Percentiles rank a stretch among this genome's conserved stretches.
Conservation (phyloP, 2,329 filamentous ascomycete genomes). For the Tolypocladium cylindrosporum region DNA sequence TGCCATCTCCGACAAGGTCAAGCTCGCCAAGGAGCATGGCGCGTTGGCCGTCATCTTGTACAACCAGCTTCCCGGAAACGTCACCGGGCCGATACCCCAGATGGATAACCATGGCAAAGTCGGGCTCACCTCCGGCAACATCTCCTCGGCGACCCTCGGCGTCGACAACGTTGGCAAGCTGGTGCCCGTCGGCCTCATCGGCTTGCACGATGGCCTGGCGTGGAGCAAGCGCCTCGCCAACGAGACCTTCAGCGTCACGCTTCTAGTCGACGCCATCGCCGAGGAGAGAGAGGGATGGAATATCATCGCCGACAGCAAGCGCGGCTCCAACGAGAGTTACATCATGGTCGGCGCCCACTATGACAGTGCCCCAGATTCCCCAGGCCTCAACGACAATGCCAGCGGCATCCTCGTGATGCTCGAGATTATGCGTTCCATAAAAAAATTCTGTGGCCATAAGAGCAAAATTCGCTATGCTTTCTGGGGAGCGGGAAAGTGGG, state of each 20-base stretch:
- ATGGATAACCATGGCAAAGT: neutral
- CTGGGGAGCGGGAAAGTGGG: conserved; percentile 27
- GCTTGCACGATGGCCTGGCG: conserved; percentile 17
- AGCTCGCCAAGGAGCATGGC: conserved; percentile 28
- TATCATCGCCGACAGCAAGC: conserved; percentile 28
- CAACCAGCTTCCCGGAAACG: conserved; percentile 41
- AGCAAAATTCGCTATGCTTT: conserved; percentile 29
- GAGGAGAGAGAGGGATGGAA: conserved; percentile 26
- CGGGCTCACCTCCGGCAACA: neutral
- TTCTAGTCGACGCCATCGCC: conserved; percentile 21
- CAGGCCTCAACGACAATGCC: conserved; percentile 29
- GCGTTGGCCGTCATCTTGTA: conserved; percentile 43
- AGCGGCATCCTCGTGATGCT: conserved; percentile 23
- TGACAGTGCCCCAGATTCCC: conserved; percentile 24
- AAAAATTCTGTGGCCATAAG: conserved; percentile 21
- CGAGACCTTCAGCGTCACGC: conserved; percentile 17
- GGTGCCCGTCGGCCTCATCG: conserved; percentile 21
- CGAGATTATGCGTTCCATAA: conserved; percentile 23
- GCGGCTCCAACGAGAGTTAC: conserved; percentile 24
- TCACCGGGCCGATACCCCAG: conserved; percentile 29
- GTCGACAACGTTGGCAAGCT: conserved; percentile 20
- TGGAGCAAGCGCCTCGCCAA: conserved; percentile 20
- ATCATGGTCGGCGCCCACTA: conserved; percentile 29
- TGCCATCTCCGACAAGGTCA: conserved; percentile 29
- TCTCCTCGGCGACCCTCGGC: conserved; percentile 26